These are phyloP conservation scores for Ramaria sp. DNA, from an alignment of 768 basidiomycete species.

Conservation along the genomic window DNA sequence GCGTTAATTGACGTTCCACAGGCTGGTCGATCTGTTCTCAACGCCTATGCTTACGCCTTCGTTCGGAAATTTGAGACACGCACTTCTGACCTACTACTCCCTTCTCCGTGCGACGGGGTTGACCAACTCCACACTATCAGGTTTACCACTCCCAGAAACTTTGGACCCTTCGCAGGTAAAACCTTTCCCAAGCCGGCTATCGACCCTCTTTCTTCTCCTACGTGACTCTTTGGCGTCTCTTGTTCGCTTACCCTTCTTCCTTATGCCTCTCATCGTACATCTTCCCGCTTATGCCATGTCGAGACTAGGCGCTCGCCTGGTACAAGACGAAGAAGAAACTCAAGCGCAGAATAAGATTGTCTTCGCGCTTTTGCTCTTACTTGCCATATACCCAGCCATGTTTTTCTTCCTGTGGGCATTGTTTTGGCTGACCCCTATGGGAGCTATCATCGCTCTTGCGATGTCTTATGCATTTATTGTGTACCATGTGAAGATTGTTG, in stretches of 20 bases:
- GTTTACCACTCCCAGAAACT: constrained; percentile 73
- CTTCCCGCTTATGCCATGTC: constrained; percentile 80
- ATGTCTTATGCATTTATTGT: constrained; percentile 69
- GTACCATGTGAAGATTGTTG: constrained; percentile 81
- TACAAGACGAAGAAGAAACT: constrained; percentile 83
- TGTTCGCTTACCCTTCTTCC: constrained; percentile 78
- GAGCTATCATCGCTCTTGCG: constrained; percentile 58
- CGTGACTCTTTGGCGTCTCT: constrained; percentile 65
- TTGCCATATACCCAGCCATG: constrained; percentile 69
- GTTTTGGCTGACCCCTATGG: constrained; percentile 63
- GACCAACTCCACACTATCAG: constrained; percentile 75
- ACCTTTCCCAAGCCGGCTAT: constrained; percentile 73
- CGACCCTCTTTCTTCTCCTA: constrained; percentile 67
- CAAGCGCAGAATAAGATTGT: constrained; percentile 96
- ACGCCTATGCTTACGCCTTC: constrained; percentile 51
- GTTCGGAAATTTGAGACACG: constrained; percentile 49
- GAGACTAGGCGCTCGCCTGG: constrained; percentile 60
- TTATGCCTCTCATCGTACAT: constrained; percentile 76
- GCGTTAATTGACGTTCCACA: constrained; percentile 21
- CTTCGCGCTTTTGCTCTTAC: constrained; percentile 63
- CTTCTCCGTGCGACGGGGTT: constrained; percentile 73
- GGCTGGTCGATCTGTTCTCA: constrained; percentile 82
- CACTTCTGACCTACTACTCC: constrained; percentile 81
- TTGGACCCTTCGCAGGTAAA: constrained; percentile 72
- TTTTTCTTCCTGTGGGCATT: constrained; percentile 85